Base-by-base conservation (phyloP, 2,329 filamentous ascomycete genomes). In the Xylaria sp. region DNA sequence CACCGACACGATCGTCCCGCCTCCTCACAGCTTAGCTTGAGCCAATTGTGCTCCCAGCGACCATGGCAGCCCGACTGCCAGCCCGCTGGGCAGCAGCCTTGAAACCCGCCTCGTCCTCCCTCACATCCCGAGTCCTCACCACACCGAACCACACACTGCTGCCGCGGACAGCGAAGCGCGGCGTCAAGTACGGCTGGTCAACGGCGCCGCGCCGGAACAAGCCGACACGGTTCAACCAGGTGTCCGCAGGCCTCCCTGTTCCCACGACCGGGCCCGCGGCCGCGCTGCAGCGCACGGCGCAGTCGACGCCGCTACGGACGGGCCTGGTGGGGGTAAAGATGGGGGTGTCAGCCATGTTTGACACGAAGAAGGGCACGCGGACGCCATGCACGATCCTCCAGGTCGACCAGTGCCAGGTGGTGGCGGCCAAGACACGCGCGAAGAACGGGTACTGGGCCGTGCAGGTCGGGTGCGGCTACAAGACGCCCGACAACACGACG, bases 331-430 rank as follows among this genome's bases (percentile, higher is more conserved):
- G 92, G 13, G 86, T 90, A 77, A 99, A 99, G 83, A 95, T 94
- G 82, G 96, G 96, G 79, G 98, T 99, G 92, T 97, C 94, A 49
- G 94, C 92, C 67, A 82, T 97, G 71, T 98, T 92, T 85, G 90
- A 94, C 76, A 60, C 13, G 17, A 87, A 89, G 25, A 89, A 90
- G 29, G 92, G 92, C 73, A 87, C 86, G 70, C 90, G 95, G 71
- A 91, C 90, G 65, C 86, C 94, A 22, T 97, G 94, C 84, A 99
- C 96, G 15, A 91, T 99, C 60, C 86, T 99, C 64, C 94, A 98
- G 82, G 86, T 99, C 74, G 96, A 99, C 80, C 87, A 93, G 74
- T 94, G 96, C 68, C 92, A 98, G 81, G 94, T 97, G 9, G 84
- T 97, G 44, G 90, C 91, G 66, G 90, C 92, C 81, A 97, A 97